Percentiles rank a stretch among this genome's conserved stretches.
phyloP scores from a whole-genome alignment of 164 flowering plant genomes.

The Umbellularia californica region DNA sequence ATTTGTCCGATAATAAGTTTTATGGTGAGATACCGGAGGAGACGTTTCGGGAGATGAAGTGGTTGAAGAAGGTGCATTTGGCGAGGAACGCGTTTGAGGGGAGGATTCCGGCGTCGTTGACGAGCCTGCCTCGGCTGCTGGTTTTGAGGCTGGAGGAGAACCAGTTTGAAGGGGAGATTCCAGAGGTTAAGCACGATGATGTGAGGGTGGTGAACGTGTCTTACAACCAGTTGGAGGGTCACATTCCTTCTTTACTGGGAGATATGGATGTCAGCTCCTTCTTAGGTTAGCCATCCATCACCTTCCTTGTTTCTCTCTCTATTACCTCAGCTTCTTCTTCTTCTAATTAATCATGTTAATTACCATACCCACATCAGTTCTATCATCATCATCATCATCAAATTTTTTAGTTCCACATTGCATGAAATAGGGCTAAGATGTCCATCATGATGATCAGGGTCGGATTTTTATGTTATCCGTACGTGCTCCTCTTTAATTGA shows the following conservation, averaged over 20 bases:
- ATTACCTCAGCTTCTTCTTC: not conserved
- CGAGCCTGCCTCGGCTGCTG: conserved; percentile 31
- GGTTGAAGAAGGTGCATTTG: conserved; percentile 44
- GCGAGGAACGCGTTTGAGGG: conserved; percentile 46
- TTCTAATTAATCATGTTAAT: not conserved
- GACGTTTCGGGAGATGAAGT: conserved; percentile 46
- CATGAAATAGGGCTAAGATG: too few species aligned
- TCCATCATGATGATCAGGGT: too few species aligned
- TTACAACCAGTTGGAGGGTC: conserved; percentile 53
- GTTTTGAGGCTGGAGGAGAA: conserved; percentile 51
- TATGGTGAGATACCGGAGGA: conserved; percentile 50
- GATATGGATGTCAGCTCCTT: conserved; percentile 27
- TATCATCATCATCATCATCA: too few species aligned
- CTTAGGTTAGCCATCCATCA: conserved; percentile 34
- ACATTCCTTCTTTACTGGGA: conserved; percentile 41
- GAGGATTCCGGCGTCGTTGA: conserved; percentile 48
- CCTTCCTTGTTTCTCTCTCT: not conserved
- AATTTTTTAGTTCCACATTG: not conserved
- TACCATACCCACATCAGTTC: not conserved
- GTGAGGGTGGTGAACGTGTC: conserved; percentile 34
- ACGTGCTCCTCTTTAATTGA: too few species aligned
- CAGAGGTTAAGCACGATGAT: conserved; percentile 36
- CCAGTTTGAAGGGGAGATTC: conserved; percentile 51
- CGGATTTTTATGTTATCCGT: too few species aligned
- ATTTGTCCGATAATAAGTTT: conserved; percentile 46